Conservation (phyloP, 805 yeast species). For the Nakazawaea holstii region DNA sequence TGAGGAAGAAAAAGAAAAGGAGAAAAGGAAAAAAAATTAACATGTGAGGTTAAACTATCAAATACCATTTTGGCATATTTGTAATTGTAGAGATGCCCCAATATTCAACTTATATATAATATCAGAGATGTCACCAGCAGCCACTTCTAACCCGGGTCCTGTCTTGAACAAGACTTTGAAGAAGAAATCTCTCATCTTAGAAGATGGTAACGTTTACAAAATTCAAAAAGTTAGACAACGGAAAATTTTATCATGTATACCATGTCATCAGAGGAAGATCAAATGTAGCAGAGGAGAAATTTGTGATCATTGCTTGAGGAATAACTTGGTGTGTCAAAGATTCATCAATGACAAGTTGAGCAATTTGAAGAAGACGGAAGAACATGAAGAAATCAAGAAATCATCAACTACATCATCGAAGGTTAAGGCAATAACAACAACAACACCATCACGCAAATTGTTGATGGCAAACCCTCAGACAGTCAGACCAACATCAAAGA, state of each 20-base stretch:
- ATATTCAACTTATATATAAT: background rate
- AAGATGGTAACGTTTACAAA: slow-evolving; percentile 51
- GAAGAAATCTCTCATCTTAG: slow-evolving; percentile 27
- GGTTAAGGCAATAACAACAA: background rate
- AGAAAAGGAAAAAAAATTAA: too few relatives aligned
- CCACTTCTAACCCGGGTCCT: background rate
- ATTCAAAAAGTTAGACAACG: slow-evolving; percentile 59
- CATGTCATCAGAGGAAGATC: slow-evolving; percentile 63
- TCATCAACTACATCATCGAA: too few relatives aligned
- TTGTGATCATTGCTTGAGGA: slow-evolving; percentile 49
- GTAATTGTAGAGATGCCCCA: too few relatives aligned
- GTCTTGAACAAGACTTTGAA: slow-evolving; percentile 8
- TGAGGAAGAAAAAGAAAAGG: too few relatives aligned
- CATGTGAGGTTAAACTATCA: too few relatives aligned
- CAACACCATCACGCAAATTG: background rate
- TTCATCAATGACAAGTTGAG: slow-evolving; percentile 54
- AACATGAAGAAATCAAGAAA: background rate
- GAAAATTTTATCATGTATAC: slow-evolving; percentile 51
- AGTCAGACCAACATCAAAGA: too few relatives aligned
- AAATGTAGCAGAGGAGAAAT: slow-evolving; percentile 56
- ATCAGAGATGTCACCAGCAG: background rate
- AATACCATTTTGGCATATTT: too few relatives aligned
- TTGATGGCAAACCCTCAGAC: background rate
- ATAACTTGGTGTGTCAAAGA: slow-evolving; percentile 45
- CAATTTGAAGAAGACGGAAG: slow-evolving; percentile 20